Percentiles rank a stretch among this genome's conserved stretches.
Evolutionary conservation across 2,329 filamentous ascomycete genomes (phyloP).

Genomic region (Hypoxylon sp.): DNA sequence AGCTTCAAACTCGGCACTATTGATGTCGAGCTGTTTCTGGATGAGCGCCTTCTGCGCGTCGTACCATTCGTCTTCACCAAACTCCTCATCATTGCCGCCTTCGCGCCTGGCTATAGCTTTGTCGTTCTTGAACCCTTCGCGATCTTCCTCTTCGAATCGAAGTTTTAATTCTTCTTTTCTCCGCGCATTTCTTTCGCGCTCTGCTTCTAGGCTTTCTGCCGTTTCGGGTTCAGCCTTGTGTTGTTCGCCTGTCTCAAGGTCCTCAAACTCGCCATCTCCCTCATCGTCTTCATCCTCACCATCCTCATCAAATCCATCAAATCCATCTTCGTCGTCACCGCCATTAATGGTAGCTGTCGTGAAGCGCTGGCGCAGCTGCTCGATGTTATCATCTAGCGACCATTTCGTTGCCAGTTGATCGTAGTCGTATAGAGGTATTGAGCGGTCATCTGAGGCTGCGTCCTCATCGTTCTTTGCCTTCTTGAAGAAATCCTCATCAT

Average conservation of each 20-base stretch:
- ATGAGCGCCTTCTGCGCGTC: constrained; percentile 95
- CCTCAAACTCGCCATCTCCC: constrained; percentile 87
- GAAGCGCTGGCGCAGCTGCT: constrained; percentile 81
- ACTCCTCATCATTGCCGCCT: constrained; percentile 79
- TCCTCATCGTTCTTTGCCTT: constrained; percentile 77
- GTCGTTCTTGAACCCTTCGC: constrained; percentile 94
- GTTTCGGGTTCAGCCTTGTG: constrained; percentile 63
- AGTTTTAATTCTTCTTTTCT: constrained; percentile 95
- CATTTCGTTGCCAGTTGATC: constrained; percentile 86
- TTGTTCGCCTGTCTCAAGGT: constrained; percentile 83
- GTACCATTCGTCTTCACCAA: constrained; percentile 99
- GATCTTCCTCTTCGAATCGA: constrained; percentile 96
- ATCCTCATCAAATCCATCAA: constrained; percentile 66
- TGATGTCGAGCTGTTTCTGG: constrained; percentile 97
- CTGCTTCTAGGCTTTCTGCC: constrained; percentile 78
- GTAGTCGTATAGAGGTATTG: constrained; percentile 85
- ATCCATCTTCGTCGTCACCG: constrained; percentile 65
- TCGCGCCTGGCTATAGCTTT: constrained; percentile 83
- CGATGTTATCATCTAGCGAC: constrained; percentile 83
- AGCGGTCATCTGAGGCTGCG: constrained; percentile 80
- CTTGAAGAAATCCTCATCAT: constrained; percentile 76
- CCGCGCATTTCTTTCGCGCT: constrained; percentile 90
- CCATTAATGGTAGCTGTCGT: constrained; percentile 76
- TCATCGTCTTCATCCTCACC: constrained; percentile 70
- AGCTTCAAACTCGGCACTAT: constrained; percentile 90